Evolutionary conservation across 495 filamentous ascomycete genomes (phyloP), one percentile per base, ranked within the genome.

Genomic region (Lineolata rhizophorae): DNA sequence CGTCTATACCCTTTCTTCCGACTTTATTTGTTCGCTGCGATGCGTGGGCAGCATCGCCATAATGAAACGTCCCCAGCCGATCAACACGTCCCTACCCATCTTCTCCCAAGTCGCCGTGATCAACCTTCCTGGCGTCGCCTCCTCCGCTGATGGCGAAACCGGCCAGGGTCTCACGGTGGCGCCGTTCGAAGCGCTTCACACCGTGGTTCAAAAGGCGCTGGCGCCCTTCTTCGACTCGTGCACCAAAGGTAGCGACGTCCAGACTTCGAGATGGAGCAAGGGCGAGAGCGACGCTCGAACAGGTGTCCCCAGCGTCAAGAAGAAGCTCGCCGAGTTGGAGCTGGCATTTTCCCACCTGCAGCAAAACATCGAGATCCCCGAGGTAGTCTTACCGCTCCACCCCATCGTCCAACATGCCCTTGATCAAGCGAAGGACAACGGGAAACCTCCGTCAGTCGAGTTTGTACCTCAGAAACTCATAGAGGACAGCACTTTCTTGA

Each of bases 301-400:
- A 11, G 85, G 85, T 26, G 80, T 99, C 41, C 78, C 87, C n/a
- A 80, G 82, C 5, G 81, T 87, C 18, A 94, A 91, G 61, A 90
- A 90, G 63, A 81, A 78, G 48, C 67, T 92, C 49, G 84, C 83
- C 10, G 90, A 99, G 43, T 58, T 99, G 38, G 85, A 91, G 48
- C 58, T 91, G 34, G 84, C 72, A 37, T 62, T 99, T 35, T 58
- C 77, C 36, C 83, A 95, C 46, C 62, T 95, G 27, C 85, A 93
- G 53, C 84, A 94, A 46, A 94, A 95, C 61, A 79, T 90, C 32
- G 87, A 99, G 52, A 94, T 99, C 28, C 90, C 90, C 11, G 81
- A 82, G 36, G 58, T 94, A 17, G 72, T 72, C 2, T 60, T 99
- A 31, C 70, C 78, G 1, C 65, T 93, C 36, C 82, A 91, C 45